These are phyloP conservation scores for Arctostaphylos glauca DNA, from an alignment of 148 eudicot genomes.

Conservation along the genomic window DNA sequence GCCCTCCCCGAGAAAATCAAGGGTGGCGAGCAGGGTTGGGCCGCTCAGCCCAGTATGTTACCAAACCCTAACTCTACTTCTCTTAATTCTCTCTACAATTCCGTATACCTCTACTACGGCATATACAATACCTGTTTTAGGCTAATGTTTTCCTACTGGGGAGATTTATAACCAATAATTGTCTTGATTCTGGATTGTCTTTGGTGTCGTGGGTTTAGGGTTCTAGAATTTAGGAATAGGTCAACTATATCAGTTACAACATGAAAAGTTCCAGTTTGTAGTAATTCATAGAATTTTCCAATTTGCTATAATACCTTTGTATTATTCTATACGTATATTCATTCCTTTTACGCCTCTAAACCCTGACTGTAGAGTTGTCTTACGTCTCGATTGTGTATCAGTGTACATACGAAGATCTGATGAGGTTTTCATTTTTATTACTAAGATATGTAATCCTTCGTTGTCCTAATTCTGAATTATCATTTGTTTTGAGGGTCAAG, in stretches of 20 bases:
- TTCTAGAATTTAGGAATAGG: background rate
- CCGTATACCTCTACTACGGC: no score
- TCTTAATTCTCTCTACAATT: background rate
- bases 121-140: background rate
- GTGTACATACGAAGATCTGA: background rate
- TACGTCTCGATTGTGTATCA: background rate
- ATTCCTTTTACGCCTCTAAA: background rate
- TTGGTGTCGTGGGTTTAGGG: background rate
- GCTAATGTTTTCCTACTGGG: background rate
- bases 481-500: background rate
- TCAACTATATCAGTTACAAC: background rate
- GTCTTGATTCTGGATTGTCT: background rate
- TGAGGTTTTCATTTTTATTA: background rate
- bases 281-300: background rate
- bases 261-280: background rate
- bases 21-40: slow-evolving; percentile 99
- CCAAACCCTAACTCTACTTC: slow-evolving; percentile 15
- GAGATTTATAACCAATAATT: background rate
- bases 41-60: slow-evolving; percentile 90
- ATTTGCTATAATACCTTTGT: background rate
- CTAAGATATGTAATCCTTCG: background rate
- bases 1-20: slow-evolving; percentile 91
- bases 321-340: background rate
- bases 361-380: background rate
- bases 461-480: background rate